Percentiles rank a stretch among this genome's conserved stretches.
These are phyloP conservation scores for Dothideomycetes sp. DNA, from an alignment of 2,329 filamentous ascomycete genomes.

Conservation along the genomic window DNA sequence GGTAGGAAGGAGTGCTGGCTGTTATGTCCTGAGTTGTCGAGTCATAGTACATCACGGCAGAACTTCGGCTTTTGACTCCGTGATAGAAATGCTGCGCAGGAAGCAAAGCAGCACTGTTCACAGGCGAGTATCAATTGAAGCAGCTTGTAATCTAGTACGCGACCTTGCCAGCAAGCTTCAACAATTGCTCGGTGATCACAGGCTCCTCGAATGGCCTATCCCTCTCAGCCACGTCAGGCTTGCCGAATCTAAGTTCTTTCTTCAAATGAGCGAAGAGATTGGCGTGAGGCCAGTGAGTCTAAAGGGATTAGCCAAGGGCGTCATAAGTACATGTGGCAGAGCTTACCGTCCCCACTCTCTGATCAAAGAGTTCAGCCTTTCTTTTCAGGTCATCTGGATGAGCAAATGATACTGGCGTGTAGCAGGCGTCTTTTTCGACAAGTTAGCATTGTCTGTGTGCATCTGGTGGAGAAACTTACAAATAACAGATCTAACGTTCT, in stretches of 20 bases:
- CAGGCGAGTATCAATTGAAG: too few relatives aligned
- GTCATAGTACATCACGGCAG: too few relatives aligned
- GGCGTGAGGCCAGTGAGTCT: constrained; percentile 2
- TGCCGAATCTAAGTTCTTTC: not conserved
- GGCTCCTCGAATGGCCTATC: not conserved
- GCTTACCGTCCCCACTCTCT: constrained; percentile 9
- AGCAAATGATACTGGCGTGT: constrained; percentile 12
- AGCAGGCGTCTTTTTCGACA: not conserved
- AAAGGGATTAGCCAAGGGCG: not conserved
- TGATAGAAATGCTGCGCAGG: too few relatives aligned
- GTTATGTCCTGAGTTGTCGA: too few relatives aligned
- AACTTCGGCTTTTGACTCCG: too few relatives aligned
- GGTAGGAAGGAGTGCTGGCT: too few relatives aligned
- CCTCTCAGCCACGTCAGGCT: not conserved
- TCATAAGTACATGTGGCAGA: not conserved
- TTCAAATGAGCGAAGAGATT: not conserved
- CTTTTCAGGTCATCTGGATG: constrained; percentile 7
- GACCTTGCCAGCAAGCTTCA: constrained; percentile 10
- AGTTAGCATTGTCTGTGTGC: not conserved
- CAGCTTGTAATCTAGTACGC: not conserved
- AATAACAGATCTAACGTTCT: constrained; percentile 19
- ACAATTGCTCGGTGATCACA: not conserved
- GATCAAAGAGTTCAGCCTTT: constrained; percentile 11
- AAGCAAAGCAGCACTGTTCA: too few relatives aligned
- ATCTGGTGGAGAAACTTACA: too few relatives aligned